Evolutionary conservation across 257 asterid species (phyloP).

Genomic region (Rauvolfia tetraphylla): DNA sequence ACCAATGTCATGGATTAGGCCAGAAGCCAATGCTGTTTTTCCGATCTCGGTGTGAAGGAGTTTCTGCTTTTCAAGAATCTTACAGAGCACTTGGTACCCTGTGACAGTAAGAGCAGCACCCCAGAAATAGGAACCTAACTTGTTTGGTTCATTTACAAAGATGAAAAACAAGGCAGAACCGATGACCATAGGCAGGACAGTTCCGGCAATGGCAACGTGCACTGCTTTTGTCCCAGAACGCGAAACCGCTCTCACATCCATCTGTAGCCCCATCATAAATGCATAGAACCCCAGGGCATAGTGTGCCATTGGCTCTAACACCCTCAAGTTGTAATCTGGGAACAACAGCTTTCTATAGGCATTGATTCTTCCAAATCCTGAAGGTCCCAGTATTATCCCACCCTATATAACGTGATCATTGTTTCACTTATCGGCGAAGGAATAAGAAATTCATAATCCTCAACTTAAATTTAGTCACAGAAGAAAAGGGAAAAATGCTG

Average conservation of each 20-base stretch:
- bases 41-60: slow-evolving; percentile 70
- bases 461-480: neutral
- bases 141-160: neutral
- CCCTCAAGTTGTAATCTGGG: slow-evolving; percentile 56
- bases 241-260: slow-evolving; percentile 49
- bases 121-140: slow-evolving; percentile 63
- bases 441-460: neutral
- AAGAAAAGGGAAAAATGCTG: neutral
- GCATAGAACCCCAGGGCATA: slow-evolving; percentile 60
- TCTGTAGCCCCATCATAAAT: slow-evolving; percentile 67
- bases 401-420: slow-evolving; percentile 44
- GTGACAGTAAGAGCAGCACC: slow-evolving; percentile 68
- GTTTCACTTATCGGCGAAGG: slow-evolving; percentile 6
- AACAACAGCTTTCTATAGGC: slow-evolving; percentile 36
- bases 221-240: slow-evolving; percentile 54
- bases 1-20: slow-evolving; percentile 47
- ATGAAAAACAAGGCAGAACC: slow-evolving; percentile 50
- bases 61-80: slow-evolving; percentile 59
- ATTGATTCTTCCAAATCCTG: slow-evolving; percentile 49
- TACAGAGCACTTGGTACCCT: slow-evolving; percentile 54
- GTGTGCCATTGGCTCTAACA: slow-evolving; percentile 88
- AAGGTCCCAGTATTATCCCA: slow-evolving; percentile 78
- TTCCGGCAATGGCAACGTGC: slow-evolving; percentile 55
- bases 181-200: slow-evolving; percentile 46
- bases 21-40: slow-evolving; percentile 54